phyloP scores from a whole-genome alignment of 306 rosid species.

The Rosa chinensis region DNA sequence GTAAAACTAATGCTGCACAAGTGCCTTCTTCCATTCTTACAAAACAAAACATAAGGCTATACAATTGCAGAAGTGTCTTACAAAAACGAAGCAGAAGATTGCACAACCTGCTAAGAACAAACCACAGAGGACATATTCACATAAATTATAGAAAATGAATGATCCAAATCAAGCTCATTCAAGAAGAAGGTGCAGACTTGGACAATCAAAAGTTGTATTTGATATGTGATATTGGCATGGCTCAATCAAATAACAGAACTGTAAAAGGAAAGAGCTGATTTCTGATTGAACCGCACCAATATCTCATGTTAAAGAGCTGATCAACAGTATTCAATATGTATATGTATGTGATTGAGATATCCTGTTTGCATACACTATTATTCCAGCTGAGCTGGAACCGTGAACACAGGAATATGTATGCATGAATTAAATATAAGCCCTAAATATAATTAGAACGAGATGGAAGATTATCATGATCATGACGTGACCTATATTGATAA shows the following conservation, averaged over 20 bases:
- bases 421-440: neutral
- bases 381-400: neutral
- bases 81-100: too few species aligned
- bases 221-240: constrained; percentile 80
- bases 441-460: neutral
- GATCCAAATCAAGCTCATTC: neutral
- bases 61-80: too few species aligned
- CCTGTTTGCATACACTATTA: neutral
- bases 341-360: neutral
- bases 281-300: constrained; percentile 77
- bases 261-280: constrained; percentile 34
- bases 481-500: neutral
- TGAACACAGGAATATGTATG: neutral
- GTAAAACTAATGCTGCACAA: too few species aligned
- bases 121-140: too few species aligned
- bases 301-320: constrained; percentile 36
- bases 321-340: neutral
- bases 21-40: too few species aligned
- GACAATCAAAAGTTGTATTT: neutral
- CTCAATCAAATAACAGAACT: constrained; percentile 70
- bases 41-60: too few species aligned
- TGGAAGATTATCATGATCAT: neutral
- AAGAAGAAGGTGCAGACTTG: neutral
- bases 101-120: too few species aligned
- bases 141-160: too few species aligned